A percentile compares a stretch with the other conserved stretches of the same genome.
phyloP scores from a whole-genome alignment of 106 monocot genomes.

The Cymbidium sinense region DNA sequence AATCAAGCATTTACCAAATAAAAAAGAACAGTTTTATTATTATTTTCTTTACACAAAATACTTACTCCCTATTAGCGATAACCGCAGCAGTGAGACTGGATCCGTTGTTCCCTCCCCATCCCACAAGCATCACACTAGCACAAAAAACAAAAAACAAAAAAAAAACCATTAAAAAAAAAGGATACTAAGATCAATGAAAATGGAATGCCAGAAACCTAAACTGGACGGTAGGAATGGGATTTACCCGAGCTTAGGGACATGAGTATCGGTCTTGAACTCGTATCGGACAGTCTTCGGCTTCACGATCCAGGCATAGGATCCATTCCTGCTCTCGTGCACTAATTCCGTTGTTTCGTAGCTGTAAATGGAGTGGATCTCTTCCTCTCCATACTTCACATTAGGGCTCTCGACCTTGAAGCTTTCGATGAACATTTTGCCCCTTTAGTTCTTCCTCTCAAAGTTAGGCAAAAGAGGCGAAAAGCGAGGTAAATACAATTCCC shows the following conservation, averaged over 20 bases:
- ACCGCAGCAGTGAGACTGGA: constrained; percentile 89
- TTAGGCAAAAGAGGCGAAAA: neutral
- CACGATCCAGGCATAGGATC: constrained; percentile 82
- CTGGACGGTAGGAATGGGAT: neutral
- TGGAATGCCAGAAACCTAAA: neutral
- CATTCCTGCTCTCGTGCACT: constrained; percentile 68
- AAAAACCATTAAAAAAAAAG: too few relatives aligned
- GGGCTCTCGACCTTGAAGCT: constrained; percentile 89
- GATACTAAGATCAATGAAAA: neutral
- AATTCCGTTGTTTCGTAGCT: constrained; percentile 89
- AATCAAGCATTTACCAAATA: neutral
- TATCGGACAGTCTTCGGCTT: constrained; percentile 74
- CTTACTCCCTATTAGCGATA: constrained; percentile 92
- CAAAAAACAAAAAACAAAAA: neutral
- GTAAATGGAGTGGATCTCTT: constrained; percentile 75
- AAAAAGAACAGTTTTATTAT: neutral
- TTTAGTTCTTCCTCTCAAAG: neutral
- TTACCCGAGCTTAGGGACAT: constrained; percentile 86
- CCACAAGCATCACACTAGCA: constrained; percentile 83
- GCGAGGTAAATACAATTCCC: neutral
- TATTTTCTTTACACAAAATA: neutral
- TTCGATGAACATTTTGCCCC: constrained; percentile 79
- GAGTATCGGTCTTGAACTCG: constrained; percentile 77
- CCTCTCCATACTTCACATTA: constrained; percentile 66
- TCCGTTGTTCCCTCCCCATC: constrained; percentile 99